Evolutionary conservation across 2,329 filamentous ascomycete species (phyloP).

Genomic region (Sporothrix brasiliensis): DNA sequence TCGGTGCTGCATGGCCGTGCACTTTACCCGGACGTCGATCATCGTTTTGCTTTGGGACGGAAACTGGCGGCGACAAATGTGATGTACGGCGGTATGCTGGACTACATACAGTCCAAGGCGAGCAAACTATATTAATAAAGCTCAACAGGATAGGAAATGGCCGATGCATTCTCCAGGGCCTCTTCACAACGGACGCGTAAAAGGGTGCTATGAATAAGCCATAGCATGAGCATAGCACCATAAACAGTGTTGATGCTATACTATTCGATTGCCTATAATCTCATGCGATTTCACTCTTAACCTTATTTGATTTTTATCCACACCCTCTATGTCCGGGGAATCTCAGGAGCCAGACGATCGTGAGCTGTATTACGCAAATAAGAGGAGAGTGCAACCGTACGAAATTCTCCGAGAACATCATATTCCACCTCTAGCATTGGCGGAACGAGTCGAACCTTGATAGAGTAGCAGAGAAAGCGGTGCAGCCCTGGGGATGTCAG

Average conservation of each 20-base stretch:
- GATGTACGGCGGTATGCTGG: background rate
- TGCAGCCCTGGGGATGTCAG: background rate
- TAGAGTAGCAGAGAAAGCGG: background rate
- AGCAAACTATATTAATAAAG: background rate
- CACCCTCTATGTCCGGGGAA: background rate
- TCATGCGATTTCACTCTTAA: background rate
- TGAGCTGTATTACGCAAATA: background rate
- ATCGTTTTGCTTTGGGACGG: constrained; percentile 21
- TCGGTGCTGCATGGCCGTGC: constrained; percentile 20
- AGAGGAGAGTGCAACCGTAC: background rate
- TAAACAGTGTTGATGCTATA: background rate
- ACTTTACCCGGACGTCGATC: constrained; percentile 22
- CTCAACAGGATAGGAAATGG: background rate
- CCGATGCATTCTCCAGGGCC: background rate
- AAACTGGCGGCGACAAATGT: background rate
- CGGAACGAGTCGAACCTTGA: constrained; percentile 14
- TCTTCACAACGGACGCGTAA: background rate
- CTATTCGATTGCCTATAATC: no score
- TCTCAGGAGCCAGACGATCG: background rate
- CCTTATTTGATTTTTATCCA: background rate
- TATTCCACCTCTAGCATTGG: background rate
- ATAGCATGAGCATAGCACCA: constrained; percentile 12
- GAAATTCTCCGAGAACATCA: constrained; percentile 7
- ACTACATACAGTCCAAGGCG: background rate
- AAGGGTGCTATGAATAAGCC: background rate